Percentiles rank a stretch among this genome's conserved stretches.
phyloP scores from a whole-genome alignment of 768 basidiomycete species.

The Podaxis mareebaensis region DNA sequence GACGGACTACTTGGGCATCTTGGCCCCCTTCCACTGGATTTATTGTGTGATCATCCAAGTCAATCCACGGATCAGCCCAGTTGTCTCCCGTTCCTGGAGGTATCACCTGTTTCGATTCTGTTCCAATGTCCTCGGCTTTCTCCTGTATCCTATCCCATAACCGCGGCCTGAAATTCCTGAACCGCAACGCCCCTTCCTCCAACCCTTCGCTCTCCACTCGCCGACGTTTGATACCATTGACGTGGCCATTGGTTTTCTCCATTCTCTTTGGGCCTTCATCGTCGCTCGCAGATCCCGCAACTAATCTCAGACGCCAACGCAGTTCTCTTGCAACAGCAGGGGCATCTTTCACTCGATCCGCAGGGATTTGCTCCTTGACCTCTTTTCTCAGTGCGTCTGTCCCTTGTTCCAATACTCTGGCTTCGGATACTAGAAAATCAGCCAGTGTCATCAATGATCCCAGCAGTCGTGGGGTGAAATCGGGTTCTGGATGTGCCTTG shows the following conservation, averaged over 20 bases:
- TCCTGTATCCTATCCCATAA: conserved; percentile 56
- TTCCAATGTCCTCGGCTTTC: conserved; percentile 18
- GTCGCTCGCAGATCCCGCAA: conserved; percentile 63
- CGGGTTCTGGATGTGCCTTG: conserved; percentile 42
- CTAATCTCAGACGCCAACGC: conserved; percentile 75
- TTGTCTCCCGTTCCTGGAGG: conserved; percentile 20
- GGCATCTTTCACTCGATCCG: conserved; percentile 81
- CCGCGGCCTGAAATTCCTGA: conserved; percentile 70
- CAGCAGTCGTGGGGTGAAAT: conserved; percentile 55
- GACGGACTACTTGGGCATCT: conserved; percentile 16
- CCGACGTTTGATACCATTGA: conserved; percentile 42
- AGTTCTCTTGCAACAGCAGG: conserved; percentile 81
- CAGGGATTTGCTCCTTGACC: conserved; percentile 78
- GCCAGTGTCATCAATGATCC: conserved; percentile 71
- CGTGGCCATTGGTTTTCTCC: conserved; percentile 25
- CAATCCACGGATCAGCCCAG: conserved; percentile 13
- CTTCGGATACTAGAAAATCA: conserved; percentile 79
- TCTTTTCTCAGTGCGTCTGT: conserved; percentile 73
- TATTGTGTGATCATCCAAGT: not conserved
- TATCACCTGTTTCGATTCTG: not conserved
- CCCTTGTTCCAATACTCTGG: conserved; percentile 68
- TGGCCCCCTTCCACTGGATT: conserved; percentile 40
- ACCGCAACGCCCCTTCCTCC: conserved; percentile 31
- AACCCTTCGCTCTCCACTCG: conserved; percentile 36
- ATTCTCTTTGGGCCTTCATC: conserved; percentile 49